phyloP scores from a whole-genome alignment of 2,329 filamentous ascomycete species.

The Hypoxylon sp. region DNA sequence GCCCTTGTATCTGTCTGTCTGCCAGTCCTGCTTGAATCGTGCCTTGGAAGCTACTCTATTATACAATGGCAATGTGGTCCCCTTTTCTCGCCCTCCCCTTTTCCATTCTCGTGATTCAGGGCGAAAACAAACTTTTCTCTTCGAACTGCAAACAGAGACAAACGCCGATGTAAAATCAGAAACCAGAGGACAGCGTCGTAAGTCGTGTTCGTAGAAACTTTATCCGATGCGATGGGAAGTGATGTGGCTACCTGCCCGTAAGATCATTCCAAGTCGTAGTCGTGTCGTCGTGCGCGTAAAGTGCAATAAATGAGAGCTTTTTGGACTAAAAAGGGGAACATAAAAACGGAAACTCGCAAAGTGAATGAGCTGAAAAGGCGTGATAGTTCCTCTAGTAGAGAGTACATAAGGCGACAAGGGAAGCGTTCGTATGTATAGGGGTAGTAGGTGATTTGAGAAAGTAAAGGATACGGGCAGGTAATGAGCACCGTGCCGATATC shows the following conservation, averaged over 20 bases:
- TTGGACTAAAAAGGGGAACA: background rate
- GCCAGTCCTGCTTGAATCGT: background rate
- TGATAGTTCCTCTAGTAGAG: background rate
- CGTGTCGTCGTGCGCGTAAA: constrained; percentile 11
- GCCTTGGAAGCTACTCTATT: constrained; percentile 29
- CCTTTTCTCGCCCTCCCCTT: background rate
- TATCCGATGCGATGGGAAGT: background rate
- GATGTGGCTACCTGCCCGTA: constrained; percentile 2
- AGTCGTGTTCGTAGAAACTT: constrained; percentile 16
- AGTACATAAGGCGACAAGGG: background rate
- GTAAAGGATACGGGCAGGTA: background rate
- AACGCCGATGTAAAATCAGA: background rate
- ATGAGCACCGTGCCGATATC: background rate
- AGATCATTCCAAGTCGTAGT: constrained; percentile 16
- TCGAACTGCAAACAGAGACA: background rate
- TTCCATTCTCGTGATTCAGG: background rate
- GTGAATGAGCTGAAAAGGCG: background rate
- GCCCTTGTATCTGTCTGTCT: constrained; percentile 8
- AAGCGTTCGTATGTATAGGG: constrained; percentile 4
- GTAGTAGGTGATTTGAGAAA: background rate
- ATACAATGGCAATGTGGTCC: constrained; percentile 26
- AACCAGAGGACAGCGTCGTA: constrained; percentile 4
- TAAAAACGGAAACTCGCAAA: background rate
- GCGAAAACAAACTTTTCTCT: background rate
- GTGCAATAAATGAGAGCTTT: background rate